A percentile compares a stretch with the other conserved stretches of the same genome.
phyloP scores from a whole-genome alignment of 495 filamentous ascomycete genomes.

The Pseudomonodictys pantanalensis region DNA sequence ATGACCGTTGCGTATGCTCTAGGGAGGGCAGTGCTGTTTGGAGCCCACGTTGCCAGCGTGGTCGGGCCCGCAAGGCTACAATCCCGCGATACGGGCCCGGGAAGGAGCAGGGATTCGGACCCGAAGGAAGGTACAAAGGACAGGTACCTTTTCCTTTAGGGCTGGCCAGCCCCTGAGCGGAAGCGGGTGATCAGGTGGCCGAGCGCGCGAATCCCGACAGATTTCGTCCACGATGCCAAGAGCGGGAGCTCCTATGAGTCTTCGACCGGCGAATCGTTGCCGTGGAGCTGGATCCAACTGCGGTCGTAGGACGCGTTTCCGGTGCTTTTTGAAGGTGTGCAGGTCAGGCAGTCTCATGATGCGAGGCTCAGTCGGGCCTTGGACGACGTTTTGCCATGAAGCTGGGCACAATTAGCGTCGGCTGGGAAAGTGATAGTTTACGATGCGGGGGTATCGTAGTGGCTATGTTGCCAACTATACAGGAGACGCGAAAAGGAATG shows the following conservation, averaged over 20 bases:
- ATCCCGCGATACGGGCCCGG: too few species aligned
- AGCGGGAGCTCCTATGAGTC: background rate
- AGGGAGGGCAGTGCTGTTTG: too few species aligned
- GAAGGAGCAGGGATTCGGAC: too few species aligned
- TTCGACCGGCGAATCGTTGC: too few species aligned
- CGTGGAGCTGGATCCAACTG: too few species aligned
- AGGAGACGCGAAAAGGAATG: background rate
- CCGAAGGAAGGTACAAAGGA: too few species aligned
- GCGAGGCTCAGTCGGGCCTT: background rate
- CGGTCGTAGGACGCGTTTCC: too few species aligned
- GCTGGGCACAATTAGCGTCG: background rate
- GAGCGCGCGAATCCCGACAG: slow-evolving; percentile 18
- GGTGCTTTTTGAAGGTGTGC: background rate
- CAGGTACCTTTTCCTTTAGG: too few species aligned
- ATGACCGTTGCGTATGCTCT: too few species aligned
- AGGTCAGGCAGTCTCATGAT: background rate
- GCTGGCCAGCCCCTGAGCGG: slow-evolving; percentile 5
- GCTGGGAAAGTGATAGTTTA: background rate
- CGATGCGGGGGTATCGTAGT: background rate
- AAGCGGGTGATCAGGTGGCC: slow-evolving; percentile 10
- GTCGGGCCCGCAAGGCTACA: too few species aligned
- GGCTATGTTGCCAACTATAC: background rate
- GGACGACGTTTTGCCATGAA: background rate
- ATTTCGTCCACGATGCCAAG: slow-evolving; percentile 17
- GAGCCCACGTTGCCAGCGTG: too few species aligned